Conservation (phyloP, 768 basidiomycete genomes). For the Leccinum aurantiacum region DNA sequence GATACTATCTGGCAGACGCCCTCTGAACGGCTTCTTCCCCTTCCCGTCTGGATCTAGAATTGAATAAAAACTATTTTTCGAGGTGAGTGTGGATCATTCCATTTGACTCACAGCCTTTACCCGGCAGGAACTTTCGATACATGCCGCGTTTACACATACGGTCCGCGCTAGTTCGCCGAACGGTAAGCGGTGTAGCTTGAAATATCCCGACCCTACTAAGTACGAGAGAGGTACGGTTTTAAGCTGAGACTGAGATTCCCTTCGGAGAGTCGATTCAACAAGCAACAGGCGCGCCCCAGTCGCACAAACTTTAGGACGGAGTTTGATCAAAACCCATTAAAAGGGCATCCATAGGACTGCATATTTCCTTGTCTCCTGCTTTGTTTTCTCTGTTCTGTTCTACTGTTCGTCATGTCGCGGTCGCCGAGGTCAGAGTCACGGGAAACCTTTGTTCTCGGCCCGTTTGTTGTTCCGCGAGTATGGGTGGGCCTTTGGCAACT, state of each 20-base stretch:
- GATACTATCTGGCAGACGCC: slow-evolving; percentile 23
- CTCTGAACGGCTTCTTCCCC: slow-evolving; percentile 12
- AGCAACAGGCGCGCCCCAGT: slow-evolving; percentile 7
- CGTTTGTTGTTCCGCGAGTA: slow-evolving; percentile 57
- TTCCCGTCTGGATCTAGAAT: slow-evolving; percentile 8
- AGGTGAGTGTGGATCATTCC: slow-evolving; percentile 29
- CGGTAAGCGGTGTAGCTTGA: neutral
- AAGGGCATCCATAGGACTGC: slow-evolving; percentile 13
- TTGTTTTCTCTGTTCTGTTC: slow-evolving; percentile 6
- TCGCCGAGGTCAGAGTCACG: slow-evolving; percentile 12
- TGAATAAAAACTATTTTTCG: slow-evolving; percentile 14
- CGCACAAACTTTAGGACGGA: slow-evolving; percentile 27
- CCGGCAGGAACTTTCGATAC: slow-evolving; percentile 10
- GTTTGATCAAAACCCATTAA: slow-evolving; percentile 30
- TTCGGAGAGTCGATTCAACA: slow-evolving; percentile 1
- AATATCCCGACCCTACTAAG: neutral
- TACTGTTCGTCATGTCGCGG: slow-evolving; percentile 23
- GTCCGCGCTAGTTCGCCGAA: slow-evolving; percentile 19
- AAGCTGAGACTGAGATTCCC: slow-evolving; percentile 11
- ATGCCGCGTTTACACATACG: slow-evolving; percentile 11
- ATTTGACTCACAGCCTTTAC: slow-evolving; percentile 17
- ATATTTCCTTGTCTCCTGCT: slow-evolving; percentile 10
- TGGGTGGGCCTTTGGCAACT: slow-evolving; percentile 86
- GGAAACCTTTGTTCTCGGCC: slow-evolving; percentile 58
- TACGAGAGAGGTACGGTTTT: slow-evolving; percentile 9